Evolutionary conservation across 192 early-diverging fungal species (phyloP).

Genomic region (Podila clonocystis): DNA sequence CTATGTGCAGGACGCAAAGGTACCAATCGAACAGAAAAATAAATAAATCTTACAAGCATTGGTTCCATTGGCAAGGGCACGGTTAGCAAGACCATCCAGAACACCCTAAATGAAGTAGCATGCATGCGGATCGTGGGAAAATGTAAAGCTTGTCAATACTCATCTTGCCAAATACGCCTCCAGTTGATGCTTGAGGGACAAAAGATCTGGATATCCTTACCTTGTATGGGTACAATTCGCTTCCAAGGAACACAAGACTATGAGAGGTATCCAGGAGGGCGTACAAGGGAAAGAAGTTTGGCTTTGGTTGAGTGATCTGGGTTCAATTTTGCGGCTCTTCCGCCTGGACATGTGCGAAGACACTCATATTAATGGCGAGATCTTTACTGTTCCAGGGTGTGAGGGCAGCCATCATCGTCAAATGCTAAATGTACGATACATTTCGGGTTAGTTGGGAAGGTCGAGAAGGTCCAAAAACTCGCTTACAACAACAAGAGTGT

Average conservation of each 20-base stretch:
- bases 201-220: slow-evolving; percentile 20
- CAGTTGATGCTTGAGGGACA: neutral
- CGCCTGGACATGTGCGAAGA: neutral
- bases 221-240: slow-evolving; percentile 68
- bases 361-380: neutral
- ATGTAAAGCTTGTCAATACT: neutral
- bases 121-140: neutral
- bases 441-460: too few relatives aligned
- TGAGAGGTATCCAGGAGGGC: slow-evolving; percentile 1
- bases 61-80: slow-evolving; percentile 67
- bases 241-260: slow-evolving; percentile 70
- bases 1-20: neutral
- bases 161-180: too few relatives aligned
- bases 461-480: too few relatives aligned
- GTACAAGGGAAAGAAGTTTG: neutral
- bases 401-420: slow-evolving; percentile 69
- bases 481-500: too few relatives aligned
- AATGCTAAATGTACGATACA: slow-evolving; percentile 44
- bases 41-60: slow-evolving; percentile 60
- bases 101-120: slow-evolving; percentile 54
- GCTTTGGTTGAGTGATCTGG: neutral
- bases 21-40: neutral
- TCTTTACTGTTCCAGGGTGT: slow-evolving; percentile 68
- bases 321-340: neutral
- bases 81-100: slow-evolving; percentile 70